Evolutionary conservation across 305 asterid genomes (phyloP), one percentile per base, ranked within the genome.

Genomic region (Lippia alba): DNA sequence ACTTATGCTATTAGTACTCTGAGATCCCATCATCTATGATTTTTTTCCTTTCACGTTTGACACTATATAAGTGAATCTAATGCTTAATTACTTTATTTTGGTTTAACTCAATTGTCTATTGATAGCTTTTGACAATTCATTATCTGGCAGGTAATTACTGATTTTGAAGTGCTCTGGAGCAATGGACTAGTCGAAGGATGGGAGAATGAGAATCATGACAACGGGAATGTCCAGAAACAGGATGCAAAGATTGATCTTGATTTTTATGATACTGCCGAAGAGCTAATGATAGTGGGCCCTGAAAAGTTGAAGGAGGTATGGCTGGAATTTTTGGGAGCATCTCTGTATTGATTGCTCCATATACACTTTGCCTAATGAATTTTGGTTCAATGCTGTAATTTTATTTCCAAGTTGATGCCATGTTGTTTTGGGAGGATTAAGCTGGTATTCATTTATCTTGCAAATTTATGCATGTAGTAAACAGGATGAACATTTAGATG

Each of bases 161-260:
- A 94, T 73, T 90, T 92, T 77, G 98, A 92, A 83, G 99, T 87
- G 83, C 90, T 79, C 71, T 94, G 99, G 98, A 64, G 75, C 66
- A 79, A 36, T 73, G 96, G 96, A 16, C 81, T 65, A 17, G 80
- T 94, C 15, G 86, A 82, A 82, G 97, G 98, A 73, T 92, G 96
- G 97, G 89, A 79, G 84, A 78, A 79, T 70, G 90, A 83, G 70
- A 81, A 75, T 81, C 90, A 67, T 67, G 96, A 85, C 85, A 86
- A 89, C 74, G 88, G 83, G 41, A 76, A 81, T 75, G 82, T 61
- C 76, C 71, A 80, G 49, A 74, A 77, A 55, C 83, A 84, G 73
- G 85, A 82, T 81, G 78, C 91, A 66, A 56, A 74, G n/a, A 81
- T 94, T 72, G 99, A 94, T 83, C 98, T 94, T 70, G 96, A 89